Conservation (phyloP, 1,284 basidiomycete genomes). For the Tylopilus orsonianus region DNA sequence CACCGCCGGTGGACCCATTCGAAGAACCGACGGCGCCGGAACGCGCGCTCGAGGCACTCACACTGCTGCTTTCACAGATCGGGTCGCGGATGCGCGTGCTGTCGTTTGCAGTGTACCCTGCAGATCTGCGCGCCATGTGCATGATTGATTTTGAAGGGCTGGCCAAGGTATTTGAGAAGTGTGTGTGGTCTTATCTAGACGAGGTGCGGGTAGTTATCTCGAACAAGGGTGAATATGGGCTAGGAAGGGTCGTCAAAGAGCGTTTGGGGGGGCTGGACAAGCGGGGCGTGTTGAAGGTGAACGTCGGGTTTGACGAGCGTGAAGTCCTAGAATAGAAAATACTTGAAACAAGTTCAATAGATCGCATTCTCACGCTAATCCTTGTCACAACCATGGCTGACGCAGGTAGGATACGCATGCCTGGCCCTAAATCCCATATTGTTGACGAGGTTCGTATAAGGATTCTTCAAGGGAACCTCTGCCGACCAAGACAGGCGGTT, state of each 20-base stretch:
- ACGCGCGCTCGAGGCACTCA: slow-evolving; percentile 24
- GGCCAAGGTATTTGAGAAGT: slow-evolving; percentile 25
- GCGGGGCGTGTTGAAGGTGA: slow-evolving; percentile 30
- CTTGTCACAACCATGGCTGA: slow-evolving; percentile 47
- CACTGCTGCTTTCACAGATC: slow-evolving; percentile 27
- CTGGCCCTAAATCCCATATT: background rate
- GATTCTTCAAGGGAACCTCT: slow-evolving; percentile 86
- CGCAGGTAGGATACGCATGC: slow-evolving; percentile 42
- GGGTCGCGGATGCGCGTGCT: slow-evolving; percentile 31
- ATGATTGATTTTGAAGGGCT: slow-evolving; percentile 34
- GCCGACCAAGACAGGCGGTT: slow-evolving; percentile 88
- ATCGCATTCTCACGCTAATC: slow-evolving; percentile 20
- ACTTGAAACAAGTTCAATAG: background rate
- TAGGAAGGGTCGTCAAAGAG: slow-evolving; percentile 30
- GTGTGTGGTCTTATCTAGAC: slow-evolving; percentile 25
- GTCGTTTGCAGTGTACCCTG: slow-evolving; percentile 32
- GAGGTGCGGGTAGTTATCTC: slow-evolving; percentile 32
- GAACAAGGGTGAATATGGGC: slow-evolving; percentile 30
- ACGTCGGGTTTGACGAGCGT: slow-evolving; percentile 35
- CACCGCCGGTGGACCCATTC: slow-evolving; percentile 27
- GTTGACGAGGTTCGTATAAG: slow-evolving; percentile 37
- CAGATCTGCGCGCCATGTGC: slow-evolving; percentile 31
- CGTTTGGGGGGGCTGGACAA: slow-evolving; percentile 20
- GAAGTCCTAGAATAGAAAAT: slow-evolving; percentile 25
- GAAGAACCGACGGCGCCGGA: slow-evolving; percentile 11